phyloP scores from a whole-genome alignment of 2,329 filamentous ascomycete species.

The Penicillium digitatum region DNA sequence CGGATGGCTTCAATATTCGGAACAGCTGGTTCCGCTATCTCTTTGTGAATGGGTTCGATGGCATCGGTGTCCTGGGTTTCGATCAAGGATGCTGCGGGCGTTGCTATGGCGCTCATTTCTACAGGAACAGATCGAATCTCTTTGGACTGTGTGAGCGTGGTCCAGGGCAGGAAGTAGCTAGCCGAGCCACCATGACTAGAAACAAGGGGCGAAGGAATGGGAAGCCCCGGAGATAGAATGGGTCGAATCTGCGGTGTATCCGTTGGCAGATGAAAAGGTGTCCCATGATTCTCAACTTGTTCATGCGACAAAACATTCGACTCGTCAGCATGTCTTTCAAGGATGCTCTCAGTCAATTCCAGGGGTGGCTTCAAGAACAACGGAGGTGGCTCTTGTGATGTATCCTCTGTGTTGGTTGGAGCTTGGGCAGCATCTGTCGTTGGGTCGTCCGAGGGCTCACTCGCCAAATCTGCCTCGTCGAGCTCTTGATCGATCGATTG shows the following conservation, averaged over 20 bases:
- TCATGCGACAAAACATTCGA: not conserved
- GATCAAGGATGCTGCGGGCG: not conserved
- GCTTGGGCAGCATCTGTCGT: not conserved
- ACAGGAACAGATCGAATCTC: not conserved
- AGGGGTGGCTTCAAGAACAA: conserved; percentile 20
- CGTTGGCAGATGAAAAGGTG: conserved; percentile 22
- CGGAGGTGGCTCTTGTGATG: conserved; percentile 1
- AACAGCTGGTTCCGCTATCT: not conserved
- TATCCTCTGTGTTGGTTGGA: not conserved
- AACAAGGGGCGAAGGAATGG: conserved; percentile 40
- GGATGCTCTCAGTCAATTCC: conserved; percentile 11
- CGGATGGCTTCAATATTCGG: not conserved
- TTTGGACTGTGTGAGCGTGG: conserved; percentile 9
- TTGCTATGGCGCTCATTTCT: not conserved
- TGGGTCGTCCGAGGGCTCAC: not conserved
- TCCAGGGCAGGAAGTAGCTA: conserved; percentile 32
- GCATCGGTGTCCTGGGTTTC: not conserved
- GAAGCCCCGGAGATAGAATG: conserved; percentile 39
- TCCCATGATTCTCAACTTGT: not conserved
- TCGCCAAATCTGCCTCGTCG: conserved; percentile 9
- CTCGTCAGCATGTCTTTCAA: conserved; percentile 6
- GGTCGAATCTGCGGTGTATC: conserved; percentile 40
- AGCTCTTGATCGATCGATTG: conserved; percentile 27
- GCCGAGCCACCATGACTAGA: conserved; percentile 23
- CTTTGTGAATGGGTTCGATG: not conserved